Conservation (phyloP, 2,329 filamentous ascomycete species). For the Penicillium polonicum region DNA sequence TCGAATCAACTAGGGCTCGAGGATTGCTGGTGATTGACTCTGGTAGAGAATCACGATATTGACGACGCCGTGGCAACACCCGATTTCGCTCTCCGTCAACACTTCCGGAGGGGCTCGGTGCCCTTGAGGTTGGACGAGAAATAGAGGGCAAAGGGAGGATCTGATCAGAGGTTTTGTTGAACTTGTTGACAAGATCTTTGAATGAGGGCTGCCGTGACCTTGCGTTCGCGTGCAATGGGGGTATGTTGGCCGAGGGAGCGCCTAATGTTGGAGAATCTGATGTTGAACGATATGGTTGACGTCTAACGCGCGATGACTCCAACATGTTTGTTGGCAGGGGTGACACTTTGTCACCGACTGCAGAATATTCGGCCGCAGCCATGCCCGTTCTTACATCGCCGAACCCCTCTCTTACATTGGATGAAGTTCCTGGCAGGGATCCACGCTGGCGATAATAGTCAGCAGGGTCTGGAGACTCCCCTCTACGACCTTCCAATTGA, state of each 20-base stretch:
- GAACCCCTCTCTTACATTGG: slow-evolving; percentile 26
- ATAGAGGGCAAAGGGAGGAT: slow-evolving; percentile 43
- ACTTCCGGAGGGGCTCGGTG: slow-evolving; percentile 36
- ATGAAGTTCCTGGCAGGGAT: slow-evolving; percentile 31
- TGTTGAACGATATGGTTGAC: slow-evolving; percentile 31
- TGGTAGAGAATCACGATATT: slow-evolving; percentile 21
- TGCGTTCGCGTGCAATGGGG: slow-evolving; percentile 11
- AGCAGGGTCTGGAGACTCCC: slow-evolving; percentile 47
- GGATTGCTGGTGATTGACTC: slow-evolving; percentile 14
- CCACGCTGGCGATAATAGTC: slow-evolving; percentile 52
- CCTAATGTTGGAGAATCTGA: slow-evolving; percentile 32
- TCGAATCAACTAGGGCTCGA: slow-evolving; percentile 19
- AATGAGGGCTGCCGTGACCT: slow-evolving; percentile 64
- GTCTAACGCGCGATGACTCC: slow-evolving; percentile 23
- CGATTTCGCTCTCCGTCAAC: slow-evolving; percentile 30
- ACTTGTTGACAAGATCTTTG: slow-evolving; percentile 75
- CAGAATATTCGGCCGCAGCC: slow-evolving; percentile 19
- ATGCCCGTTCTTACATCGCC: slow-evolving; percentile 21
- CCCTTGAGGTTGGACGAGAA: slow-evolving; percentile 34
- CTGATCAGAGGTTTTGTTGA: slow-evolving; percentile 63
- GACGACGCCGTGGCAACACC: slow-evolving; percentile 27
- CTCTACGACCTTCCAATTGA: slow-evolving; percentile 13
- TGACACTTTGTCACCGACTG: slow-evolving; percentile 22
- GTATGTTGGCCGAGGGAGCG: slow-evolving; percentile 17
- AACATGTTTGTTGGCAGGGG: slow-evolving; percentile 30